These are phyloP conservation scores for Cicer cuneatum DNA, from an alignment of 306 rosid genomes.

Conservation along the genomic window DNA sequence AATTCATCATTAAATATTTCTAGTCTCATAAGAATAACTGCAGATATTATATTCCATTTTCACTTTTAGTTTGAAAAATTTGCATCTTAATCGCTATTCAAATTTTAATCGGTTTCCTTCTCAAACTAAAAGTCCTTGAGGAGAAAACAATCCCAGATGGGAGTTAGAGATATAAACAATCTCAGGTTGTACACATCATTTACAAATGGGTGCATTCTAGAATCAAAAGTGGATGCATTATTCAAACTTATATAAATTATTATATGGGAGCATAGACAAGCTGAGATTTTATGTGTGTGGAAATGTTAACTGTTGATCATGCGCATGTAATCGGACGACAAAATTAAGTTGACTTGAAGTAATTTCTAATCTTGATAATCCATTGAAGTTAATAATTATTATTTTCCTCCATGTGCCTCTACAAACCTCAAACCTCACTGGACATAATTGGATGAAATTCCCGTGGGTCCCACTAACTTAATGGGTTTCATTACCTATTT, in stretches of 20 bases:
- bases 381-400: slow-evolving; percentile 9
- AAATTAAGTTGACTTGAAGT: slow-evolving; percentile 9
- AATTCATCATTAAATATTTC: slow-evolving; percentile 29
- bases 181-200: slow-evolving; percentile 15
- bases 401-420: slow-evolving; percentile 21
- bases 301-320: slow-evolving; percentile 22
- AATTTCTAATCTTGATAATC: slow-evolving; percentile 18
- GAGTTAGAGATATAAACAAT: slow-evolving; percentile 27
- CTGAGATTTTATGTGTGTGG: slow-evolving; percentile 21
- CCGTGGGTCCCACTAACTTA: not conserved
- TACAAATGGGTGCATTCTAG: slow-evolving; percentile 16
- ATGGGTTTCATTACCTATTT: not conserved
- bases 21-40: slow-evolving; percentile 17
- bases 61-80: slow-evolving; percentile 14
- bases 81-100: slow-evolving; percentile 7
- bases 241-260: slow-evolving; percentile 23
- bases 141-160: slow-evolving; percentile 30
- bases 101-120: slow-evolving; percentile 24
- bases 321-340: slow-evolving; percentile 9
- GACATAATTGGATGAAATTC: not conserved
- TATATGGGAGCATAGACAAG: not conserved
- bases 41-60: slow-evolving; percentile 6
- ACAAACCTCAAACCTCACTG: too few species aligned
- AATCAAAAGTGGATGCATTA: slow-evolving; percentile 17
- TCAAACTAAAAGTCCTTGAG: slow-evolving; percentile 7